Evolutionary conservation across 1,284 basidiomycete genomes (phyloP).

Genomic region (Ceratobasidium sp.): DNA sequence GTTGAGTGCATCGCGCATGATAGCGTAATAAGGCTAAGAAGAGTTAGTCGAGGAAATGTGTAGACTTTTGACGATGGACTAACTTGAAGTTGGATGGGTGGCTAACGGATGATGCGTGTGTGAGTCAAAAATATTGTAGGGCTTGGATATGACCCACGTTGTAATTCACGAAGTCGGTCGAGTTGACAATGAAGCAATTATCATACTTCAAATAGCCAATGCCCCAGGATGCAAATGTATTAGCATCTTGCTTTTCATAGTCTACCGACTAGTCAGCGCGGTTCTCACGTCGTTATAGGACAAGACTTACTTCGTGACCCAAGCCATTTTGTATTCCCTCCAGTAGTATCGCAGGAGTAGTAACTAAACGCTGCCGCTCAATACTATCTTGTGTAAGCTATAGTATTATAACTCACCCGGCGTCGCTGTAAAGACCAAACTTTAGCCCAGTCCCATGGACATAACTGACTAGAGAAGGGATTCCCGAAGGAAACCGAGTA

Average conservation of each 20-base stretch:
- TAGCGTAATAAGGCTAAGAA: conserved; percentile 49
- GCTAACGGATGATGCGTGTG: conserved; percentile 43
- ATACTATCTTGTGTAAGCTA: background rate
- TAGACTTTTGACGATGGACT: conserved; percentile 44
- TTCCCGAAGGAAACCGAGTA: conserved; percentile 56
- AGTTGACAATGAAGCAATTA: conserved; percentile 61
- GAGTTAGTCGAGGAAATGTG: background rate
- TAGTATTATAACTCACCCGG: conserved; percentile 48
- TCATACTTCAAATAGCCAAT: conserved; percentile 65
- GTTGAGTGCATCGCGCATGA: conserved; percentile 51
- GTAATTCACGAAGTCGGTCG: conserved; percentile 60
- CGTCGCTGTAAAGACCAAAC: conserved; percentile 60
- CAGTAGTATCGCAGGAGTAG: conserved; percentile 60
- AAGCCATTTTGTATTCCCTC: conserved; percentile 59
- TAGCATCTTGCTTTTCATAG: conserved; percentile 59
- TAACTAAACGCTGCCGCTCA: conserved; percentile 50
- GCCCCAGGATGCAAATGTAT: conserved; percentile 60
- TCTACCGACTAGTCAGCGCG: conserved; percentile 52
- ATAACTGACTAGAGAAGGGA: conserved; percentile 56
- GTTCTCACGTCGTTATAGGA: background rate
- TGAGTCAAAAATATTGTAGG: background rate
- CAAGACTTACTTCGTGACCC: conserved; percentile 48
- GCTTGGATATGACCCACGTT: conserved; percentile 46
- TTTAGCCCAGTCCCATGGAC: conserved; percentile 58
- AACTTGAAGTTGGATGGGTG: conserved; percentile 53